Evolutionary conservation across 225 moss, liverwort and hornwort genomes (phyloP).

Genomic region (Marchantia paleacea): DNA sequence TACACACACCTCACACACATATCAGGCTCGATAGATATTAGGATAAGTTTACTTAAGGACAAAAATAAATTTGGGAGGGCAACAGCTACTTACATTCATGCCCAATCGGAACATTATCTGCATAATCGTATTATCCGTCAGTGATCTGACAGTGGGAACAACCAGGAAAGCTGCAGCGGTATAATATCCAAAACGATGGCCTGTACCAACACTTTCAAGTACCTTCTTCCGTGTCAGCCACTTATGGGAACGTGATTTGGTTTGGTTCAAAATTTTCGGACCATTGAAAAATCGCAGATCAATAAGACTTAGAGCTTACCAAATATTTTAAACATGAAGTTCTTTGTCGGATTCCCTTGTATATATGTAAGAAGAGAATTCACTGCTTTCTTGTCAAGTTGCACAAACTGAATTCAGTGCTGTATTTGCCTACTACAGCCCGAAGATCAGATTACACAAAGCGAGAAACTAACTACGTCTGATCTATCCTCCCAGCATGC

Average conservation of each 20-base stretch:
- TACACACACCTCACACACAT: neutral
- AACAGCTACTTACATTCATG: constrained; percentile 38
- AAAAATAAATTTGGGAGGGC: neutral
- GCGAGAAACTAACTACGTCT: neutral
- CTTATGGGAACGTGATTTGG: neutral
- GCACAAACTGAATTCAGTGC: neutral
- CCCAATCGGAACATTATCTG: constrained; percentile 50
- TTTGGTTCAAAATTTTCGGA: neutral
- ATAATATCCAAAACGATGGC: constrained; percentile 39
- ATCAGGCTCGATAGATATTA: neutral
- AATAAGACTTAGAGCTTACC: constrained; percentile 21
- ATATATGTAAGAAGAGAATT: constrained; percentile 39
- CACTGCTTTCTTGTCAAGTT: constrained; percentile 31
- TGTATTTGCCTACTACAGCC: too few species aligned
- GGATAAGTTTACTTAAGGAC: neutral
- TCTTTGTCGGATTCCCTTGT: constrained; percentile 33
- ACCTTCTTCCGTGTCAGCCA: neutral
- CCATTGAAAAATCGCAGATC: neutral
- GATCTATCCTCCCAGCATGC: neutral
- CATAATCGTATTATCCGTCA: constrained; percentile 43
- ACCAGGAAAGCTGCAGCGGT: constrained; percentile 50
- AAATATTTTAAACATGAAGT: constrained; percentile 44
- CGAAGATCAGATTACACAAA: constrained; percentile 20
- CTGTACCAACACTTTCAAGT: constrained; percentile 27
- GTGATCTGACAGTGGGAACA: constrained; percentile 39